Percentiles rank a stretch among this genome's conserved stretches.
These are phyloP conservation scores for Fragosphaeria purpurea DNA, from an alignment of 2,329 filamentous ascomycete genomes.

Conservation along the genomic window DNA sequence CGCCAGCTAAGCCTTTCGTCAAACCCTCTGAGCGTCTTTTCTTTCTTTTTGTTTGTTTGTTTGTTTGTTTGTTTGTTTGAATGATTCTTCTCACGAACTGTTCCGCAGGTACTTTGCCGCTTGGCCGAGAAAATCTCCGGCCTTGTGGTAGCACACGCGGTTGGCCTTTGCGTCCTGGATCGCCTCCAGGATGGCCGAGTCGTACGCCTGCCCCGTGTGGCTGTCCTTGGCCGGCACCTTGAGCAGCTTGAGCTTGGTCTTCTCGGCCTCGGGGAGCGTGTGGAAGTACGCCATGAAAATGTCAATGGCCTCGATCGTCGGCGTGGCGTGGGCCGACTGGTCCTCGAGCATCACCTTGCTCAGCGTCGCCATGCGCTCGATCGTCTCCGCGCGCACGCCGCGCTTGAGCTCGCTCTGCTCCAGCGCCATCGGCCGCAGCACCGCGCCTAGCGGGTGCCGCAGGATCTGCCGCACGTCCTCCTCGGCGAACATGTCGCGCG, in stretches of 20 bases:
- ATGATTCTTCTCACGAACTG: neutral
- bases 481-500: conserved; percentile 18
- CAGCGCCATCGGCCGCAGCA: conserved; percentile 14
- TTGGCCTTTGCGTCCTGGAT: conserved; percentile 20
- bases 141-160: conserved; percentile 16
- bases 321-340: conserved; percentile 12
- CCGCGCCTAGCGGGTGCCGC: conserved; percentile 17
- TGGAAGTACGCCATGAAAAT: conserved; percentile 17
- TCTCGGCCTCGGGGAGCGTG: conserved; percentile 17
- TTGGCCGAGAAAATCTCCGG: conserved; percentile 13
- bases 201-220: conserved; percentile 18
- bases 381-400: conserved; percentile 17
- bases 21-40: no score
- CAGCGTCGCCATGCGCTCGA: conserved; percentile 15
- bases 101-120: conserved; percentile 8
- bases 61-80: no score
- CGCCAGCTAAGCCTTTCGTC: no score
- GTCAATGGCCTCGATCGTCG: conserved; percentile 18
- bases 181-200: conserved; percentile 19
- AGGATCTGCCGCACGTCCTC: conserved; percentile 18
- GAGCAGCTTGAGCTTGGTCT: conserved; percentile 16
- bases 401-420: conserved; percentile 16
- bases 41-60: no score
- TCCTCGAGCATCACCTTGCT: conserved; percentile 15
- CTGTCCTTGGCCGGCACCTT: conserved; percentile 19